Evolutionary conservation across 2,329 filamentous ascomycete genomes (phyloP).

Genomic region (Lachnellula cervina): DNA sequence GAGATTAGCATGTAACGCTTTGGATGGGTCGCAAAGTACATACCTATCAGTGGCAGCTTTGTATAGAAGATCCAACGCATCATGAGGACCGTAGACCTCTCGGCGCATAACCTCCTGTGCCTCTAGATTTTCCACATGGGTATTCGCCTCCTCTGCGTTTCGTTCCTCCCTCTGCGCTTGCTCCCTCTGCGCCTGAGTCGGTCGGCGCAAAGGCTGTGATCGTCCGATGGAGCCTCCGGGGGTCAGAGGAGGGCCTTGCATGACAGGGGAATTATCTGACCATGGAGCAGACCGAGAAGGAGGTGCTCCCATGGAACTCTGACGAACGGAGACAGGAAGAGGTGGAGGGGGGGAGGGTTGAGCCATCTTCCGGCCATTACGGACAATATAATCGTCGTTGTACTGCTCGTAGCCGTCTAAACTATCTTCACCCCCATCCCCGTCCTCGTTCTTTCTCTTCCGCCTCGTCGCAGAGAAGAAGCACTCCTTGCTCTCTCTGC

Average conservation of each 20-base stretch:
- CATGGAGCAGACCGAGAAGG: slow-evolving; percentile 34
- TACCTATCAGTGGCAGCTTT: slow-evolving; percentile 69
- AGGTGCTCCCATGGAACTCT: slow-evolving; percentile 33
- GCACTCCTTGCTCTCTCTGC: slow-evolving; percentile 92
- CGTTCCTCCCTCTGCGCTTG: slow-evolving; percentile 32
- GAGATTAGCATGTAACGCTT: slow-evolving; percentile 44
- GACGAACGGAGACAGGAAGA: slow-evolving; percentile 8
- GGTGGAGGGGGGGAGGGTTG: slow-evolving; percentile 36
- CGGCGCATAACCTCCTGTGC: slow-evolving; percentile 60
- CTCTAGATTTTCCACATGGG: slow-evolving; percentile 60
- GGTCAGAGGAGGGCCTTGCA: slow-evolving; percentile 48
- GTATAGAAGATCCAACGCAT: slow-evolving; percentile 86
- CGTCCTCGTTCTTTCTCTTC: slow-evolving; percentile 74
- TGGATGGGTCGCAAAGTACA: slow-evolving; percentile 36
- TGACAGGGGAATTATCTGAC: slow-evolving; percentile 23
- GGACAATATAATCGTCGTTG: slow-evolving; percentile 60
- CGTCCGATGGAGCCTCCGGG: slow-evolving; percentile 62
- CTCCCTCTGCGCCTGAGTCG: slow-evolving; percentile 38
- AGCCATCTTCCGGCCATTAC: slow-evolving; percentile 68
- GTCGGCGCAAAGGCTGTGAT: slow-evolving; percentile 61
- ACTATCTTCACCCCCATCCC: slow-evolving; percentile 46
- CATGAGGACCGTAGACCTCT: slow-evolving; percentile 85
- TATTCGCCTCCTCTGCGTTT: slow-evolving; percentile 50
- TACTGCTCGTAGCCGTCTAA: slow-evolving; percentile 36
- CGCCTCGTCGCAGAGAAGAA: slow-evolving; percentile 92